Evolutionary conservation across 2,329 filamentous ascomycete species (phyloP), one percentile per base, ranked within the genome.

Genomic region (Fusarium succisae): DNA sequence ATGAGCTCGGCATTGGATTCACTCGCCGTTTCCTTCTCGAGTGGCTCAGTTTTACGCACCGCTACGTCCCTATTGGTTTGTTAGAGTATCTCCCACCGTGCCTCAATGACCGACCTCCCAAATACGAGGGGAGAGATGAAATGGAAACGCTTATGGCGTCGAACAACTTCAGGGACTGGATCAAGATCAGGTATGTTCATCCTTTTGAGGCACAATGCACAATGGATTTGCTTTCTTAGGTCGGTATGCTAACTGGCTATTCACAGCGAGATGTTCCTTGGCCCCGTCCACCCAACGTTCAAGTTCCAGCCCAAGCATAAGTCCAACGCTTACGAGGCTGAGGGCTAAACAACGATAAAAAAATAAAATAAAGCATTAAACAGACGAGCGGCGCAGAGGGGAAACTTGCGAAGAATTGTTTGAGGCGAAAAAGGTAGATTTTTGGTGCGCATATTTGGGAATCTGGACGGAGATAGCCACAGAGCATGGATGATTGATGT

Each of bases 231-330:
- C n/a, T 43, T 47, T 20, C 26, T 30, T 38, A 9, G 22, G n/a
- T 20, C 5, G 10, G 32, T 12, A 20, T 55, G 45, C 76, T 79
- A 70, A 79, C 50, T 18, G 50, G 28, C 17, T 28, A 38, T 78
- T 47, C 70, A 58, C 69, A 98, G 96, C 82, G 96, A 99, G 82
- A 98, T 99, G 95, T 99, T 97, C 86, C 88, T 99, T 24, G 96
- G 96, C 13, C 94, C 94, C 51, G 93, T 94, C 12, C 94, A 97
- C 76, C 91, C 93, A 44, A 92, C 94, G 78, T 99, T 98, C 88
- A 92, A 93, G 75, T 99, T 98, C 84, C 91, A 96, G 84, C 96
- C 96, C 7, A 99, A 99, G 87, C 96, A 99, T 86, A 98, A 98
- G 87, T 96, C 94, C 53, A 97, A 97, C 81, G 90, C 92, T 60